phyloP scores from a whole-genome alignment of 805 yeast species.

The Candida succiphila region DNA sequence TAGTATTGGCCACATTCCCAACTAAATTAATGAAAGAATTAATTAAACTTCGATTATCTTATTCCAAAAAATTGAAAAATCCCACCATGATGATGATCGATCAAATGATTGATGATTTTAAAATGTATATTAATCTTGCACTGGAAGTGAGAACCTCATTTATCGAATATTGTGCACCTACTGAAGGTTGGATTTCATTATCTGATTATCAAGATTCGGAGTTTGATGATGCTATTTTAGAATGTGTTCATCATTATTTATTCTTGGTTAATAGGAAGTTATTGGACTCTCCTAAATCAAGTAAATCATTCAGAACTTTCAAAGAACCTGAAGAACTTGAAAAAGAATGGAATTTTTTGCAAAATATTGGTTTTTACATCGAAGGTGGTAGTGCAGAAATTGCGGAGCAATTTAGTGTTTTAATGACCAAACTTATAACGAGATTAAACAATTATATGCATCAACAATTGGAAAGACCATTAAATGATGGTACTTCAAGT shows the following conservation, averaged over 20 bases:
- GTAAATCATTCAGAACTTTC: slow-evolving; percentile 64
- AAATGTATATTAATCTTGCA: slow-evolving; percentile 65
- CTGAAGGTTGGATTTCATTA: slow-evolving; percentile 58
- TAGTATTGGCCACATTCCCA: slow-evolving; percentile 66
- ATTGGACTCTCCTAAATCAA: slow-evolving; percentile 59
- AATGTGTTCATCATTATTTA: slow-evolving; percentile 65
- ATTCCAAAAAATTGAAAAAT: slow-evolving; percentile 67
- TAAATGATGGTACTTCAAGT: slow-evolving; percentile 23
- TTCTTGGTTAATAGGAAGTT: slow-evolving; percentile 66
- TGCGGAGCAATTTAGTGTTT: slow-evolving; percentile 61
- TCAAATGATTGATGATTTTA: slow-evolving; percentile 82
- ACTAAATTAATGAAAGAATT: slow-evolving; percentile 70
- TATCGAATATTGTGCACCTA: slow-evolving; percentile 46
- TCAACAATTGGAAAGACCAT: slow-evolving; percentile 61
- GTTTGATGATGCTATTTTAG: slow-evolving; percentile 57
- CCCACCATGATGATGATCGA: slow-evolving; percentile 96
- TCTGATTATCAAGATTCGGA: slow-evolving; percentile 50
- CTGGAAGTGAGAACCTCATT: slow-evolving; percentile 64
- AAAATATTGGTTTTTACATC: slow-evolving; percentile 65
- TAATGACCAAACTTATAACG: slow-evolving; percentile 59
- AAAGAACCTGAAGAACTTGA: slow-evolving; percentile 89
- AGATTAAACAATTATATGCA: slow-evolving; percentile 63
- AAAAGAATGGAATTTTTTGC: slow-evolving; percentile 69
- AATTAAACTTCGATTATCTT: slow-evolving; percentile 60
- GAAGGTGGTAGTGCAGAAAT: slow-evolving; percentile 76